phyloP scores from a whole-genome alignment of 2,329 filamentous ascomycete genomes.

The Monosporascus cannonballus region DNA sequence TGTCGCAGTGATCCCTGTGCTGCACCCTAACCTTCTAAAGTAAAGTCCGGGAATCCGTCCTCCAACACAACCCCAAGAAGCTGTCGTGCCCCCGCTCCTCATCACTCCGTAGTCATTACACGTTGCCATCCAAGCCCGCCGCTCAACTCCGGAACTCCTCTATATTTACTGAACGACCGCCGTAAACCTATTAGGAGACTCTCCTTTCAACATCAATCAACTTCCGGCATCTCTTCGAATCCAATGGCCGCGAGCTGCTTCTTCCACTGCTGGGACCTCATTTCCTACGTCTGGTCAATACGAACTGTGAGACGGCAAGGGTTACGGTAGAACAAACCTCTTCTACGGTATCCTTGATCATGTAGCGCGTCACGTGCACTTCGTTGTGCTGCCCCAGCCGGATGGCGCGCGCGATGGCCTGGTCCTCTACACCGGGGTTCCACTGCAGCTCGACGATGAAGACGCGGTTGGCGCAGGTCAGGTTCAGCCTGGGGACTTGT shows the following conservation, averaged over 20 bases:
- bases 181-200: not conserved
- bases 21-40: too few relatives aligned
- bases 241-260: slow-evolving; percentile 3
- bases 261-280: slow-evolving; percentile 28
- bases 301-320: slow-evolving; percentile 1
- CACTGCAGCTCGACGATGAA: slow-evolving; percentile 48
- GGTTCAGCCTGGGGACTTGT: slow-evolving; percentile 32
- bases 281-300: slow-evolving; percentile 19
- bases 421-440: slow-evolving; percentile 47
- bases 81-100: too few relatives aligned
- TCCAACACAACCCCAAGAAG: too few relatives aligned
- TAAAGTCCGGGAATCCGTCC: too few relatives aligned
- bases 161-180: not conserved
- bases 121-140: too few relatives aligned
- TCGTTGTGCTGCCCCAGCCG: slow-evolving; percentile 37
- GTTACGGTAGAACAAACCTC: slow-evolving; percentile 27
- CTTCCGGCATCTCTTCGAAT: not conserved
- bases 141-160: too few relatives aligned
- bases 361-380: slow-evolving; percentile 40
- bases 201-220: too few relatives aligned
- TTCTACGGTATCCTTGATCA: slow-evolving; percentile 36
- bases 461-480: slow-evolving; percentile 40
- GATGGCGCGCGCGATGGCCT: slow-evolving; percentile 42
- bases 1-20: too few relatives aligned
- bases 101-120: too few relatives aligned